phyloP scores from a whole-genome alignment of 495 filamentous ascomycete genomes.

The Aspergillus ostianus region DNA sequence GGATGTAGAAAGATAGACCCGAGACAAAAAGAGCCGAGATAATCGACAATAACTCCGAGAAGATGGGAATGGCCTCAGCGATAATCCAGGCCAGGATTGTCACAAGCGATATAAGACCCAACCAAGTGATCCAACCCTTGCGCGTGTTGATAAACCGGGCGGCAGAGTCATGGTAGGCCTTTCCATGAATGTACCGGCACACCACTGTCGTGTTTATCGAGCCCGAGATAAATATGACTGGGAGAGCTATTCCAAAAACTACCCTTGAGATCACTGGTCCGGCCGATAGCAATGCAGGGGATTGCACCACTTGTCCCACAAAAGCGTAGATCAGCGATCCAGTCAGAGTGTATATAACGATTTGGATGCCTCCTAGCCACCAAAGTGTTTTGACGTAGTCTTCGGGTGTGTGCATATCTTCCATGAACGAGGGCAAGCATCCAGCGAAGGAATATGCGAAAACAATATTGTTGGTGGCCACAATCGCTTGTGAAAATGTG shows the following conservation, averaged over 20 bases:
- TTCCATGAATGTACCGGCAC: slow-evolving; percentile 58
- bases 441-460: slow-evolving; percentile 64
- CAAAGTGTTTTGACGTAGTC: slow-evolving; percentile 63
- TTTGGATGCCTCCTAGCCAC: slow-evolving; percentile 57
- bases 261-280: slow-evolving; percentile 58
- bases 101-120: slow-evolving; percentile 50
- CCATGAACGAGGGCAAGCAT: slow-evolving; percentile 67
- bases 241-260: slow-evolving; percentile 69
- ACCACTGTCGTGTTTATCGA: slow-evolving; percentile 60
- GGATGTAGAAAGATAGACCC: slow-evolving; percentile 64
- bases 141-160: slow-evolving; percentile 55
- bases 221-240: slow-evolving; percentile 68
- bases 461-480: slow-evolving; percentile 66
- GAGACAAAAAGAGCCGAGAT: slow-evolving; percentile 61
- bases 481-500: slow-evolving; percentile 40
- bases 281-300: slow-evolving; percentile 66
- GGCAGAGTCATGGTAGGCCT: slow-evolving; percentile 49
- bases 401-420: slow-evolving; percentile 66
- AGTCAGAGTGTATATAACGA: slow-evolving; percentile 63
- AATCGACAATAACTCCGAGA: slow-evolving; percentile 59
- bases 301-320: slow-evolving; percentile 61
- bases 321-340: slow-evolving; percentile 67
- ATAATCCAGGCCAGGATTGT: slow-evolving; percentile 63
- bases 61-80: slow-evolving; percentile 66
- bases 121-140: slow-evolving; percentile 56